These are phyloP conservation scores for Andrographis paniculata DNA, from an alignment of 305 asterid genomes.

Conservation along the genomic window DNA sequence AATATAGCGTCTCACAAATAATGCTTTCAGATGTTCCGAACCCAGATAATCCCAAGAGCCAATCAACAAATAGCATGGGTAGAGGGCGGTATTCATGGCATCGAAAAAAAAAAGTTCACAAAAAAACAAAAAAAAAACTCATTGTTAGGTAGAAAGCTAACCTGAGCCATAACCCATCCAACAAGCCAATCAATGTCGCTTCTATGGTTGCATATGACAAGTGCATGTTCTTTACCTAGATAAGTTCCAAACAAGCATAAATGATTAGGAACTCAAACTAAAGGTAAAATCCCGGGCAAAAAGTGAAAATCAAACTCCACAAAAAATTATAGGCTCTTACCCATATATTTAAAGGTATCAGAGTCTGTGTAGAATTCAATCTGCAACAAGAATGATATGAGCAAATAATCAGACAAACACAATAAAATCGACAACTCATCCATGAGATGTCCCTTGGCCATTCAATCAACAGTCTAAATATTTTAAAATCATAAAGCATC, in stretches of 20 bases:
- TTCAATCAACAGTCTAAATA: neutral
- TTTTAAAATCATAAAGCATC: neutral
- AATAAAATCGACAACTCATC: neutral
- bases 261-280: slow-evolving; percentile 9
- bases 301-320: slow-evolving; percentile 4
- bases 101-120: neutral
- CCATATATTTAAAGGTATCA: slow-evolving; percentile 57
- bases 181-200: slow-evolving; percentile 99
- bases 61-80: neutral
- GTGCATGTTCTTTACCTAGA: slow-evolving; percentile 93
- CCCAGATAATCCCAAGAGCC: neutral
- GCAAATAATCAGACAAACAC: slow-evolving; percentile 13
- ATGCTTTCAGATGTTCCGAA: neutral
- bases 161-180: slow-evolving; percentile 99
- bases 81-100: neutral
- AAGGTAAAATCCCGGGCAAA: slow-evolving; percentile 6
- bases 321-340: slow-evolving; percentile 28
- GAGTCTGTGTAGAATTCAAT: slow-evolving; percentile 56
- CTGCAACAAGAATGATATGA: slow-evolving; percentile 35
- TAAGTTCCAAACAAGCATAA: slow-evolving; percentile 22
- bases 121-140: neutral
- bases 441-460: neutral
- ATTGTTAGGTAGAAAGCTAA: slow-evolving; percentile 21
- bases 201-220: slow-evolving; percentile 69
- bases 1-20: neutral